These are phyloP conservation scores for Gaultheria prostrata DNA, from an alignment of 148 eudicot genomes.

Conservation along the genomic window DNA sequence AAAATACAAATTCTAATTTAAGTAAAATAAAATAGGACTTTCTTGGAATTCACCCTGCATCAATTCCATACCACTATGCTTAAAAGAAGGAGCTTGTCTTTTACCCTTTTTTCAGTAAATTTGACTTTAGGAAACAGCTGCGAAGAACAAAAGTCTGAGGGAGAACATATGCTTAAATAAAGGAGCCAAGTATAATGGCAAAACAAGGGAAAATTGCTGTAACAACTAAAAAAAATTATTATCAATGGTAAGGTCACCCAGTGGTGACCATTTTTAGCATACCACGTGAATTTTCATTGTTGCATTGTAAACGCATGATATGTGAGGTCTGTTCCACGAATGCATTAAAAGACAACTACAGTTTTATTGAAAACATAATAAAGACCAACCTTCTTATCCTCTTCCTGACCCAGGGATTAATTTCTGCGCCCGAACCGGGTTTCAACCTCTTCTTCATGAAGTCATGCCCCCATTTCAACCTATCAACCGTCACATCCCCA, in stretches of 20 bases:
- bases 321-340: too few relatives aligned
- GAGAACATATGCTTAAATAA: background rate
- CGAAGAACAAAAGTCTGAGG: background rate
- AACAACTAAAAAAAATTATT: conserved; percentile 6
- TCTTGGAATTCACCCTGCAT: too few relatives aligned
- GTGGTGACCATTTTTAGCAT: too few relatives aligned
- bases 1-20: too few relatives aligned
- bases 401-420: conserved; percentile 52
- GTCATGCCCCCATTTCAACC: conserved; percentile 78
- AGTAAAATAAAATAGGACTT: too few relatives aligned
- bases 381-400: conserved; percentile 58
- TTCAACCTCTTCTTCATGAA: conserved; percentile 47
- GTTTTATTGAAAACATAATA: background rate
- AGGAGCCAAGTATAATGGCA: background rate
- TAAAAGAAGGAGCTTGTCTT: background rate
- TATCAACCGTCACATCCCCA: conserved; percentile 78
- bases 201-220: background rate
- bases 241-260: too few relatives aligned
- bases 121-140: too few relatives aligned
- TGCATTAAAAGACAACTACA: too few relatives aligned
- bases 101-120: background rate
- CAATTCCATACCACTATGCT: background rate
- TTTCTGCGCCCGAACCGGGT: conserved; percentile 28
- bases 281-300: too few relatives aligned
- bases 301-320: too few relatives aligned